Conservation (phyloP, 2,329 filamentous ascomycete genomes). For the Ceratocystis smalleyi region DNA sequence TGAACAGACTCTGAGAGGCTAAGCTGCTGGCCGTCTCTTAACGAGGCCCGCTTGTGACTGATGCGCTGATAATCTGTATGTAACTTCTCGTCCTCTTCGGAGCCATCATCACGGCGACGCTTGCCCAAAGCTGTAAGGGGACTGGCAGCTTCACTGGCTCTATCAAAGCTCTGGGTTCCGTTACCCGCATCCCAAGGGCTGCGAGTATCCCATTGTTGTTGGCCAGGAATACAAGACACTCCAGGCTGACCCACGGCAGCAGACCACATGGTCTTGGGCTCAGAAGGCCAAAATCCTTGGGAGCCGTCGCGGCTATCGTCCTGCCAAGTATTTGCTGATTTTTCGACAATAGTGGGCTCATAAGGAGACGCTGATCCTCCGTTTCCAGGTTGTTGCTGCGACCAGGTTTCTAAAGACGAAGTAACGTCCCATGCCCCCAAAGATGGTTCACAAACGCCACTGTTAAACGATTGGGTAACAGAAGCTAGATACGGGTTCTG, state of each 20-base stretch:
- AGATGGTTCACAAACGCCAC: constrained; percentile 7
- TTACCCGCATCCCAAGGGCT: constrained; percentile 13
- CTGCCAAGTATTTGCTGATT: constrained; percentile 7
- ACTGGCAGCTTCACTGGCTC: constrained; percentile 5
- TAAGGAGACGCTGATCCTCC: constrained; percentile 13
- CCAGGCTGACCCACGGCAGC: neutral
- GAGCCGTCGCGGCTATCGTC: constrained; percentile 7
- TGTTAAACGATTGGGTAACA: constrained; percentile 9
- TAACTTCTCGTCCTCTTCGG: constrained; percentile 7
- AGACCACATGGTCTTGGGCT: constrained; percentile 11
- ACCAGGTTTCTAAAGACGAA: constrained; percentile 6
- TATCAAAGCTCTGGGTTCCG: constrained; percentile 10
- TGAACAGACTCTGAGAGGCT: neutral
- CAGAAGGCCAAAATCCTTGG: constrained; percentile 8
- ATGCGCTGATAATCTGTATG: constrained; percentile 8
- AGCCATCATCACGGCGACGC: constrained; percentile 10
- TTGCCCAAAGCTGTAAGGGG: constrained; percentile 13
- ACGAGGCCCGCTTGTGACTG: constrained; percentile 4
- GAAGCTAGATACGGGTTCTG: constrained; percentile 7
- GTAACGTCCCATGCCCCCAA: constrained; percentile 11
- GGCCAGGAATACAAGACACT: neutral
- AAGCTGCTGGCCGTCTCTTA: neutral
- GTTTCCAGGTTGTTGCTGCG: constrained; percentile 2
- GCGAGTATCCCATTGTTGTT: constrained; percentile 2
- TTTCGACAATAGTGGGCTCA: constrained; percentile 13